A percentile compares a stretch with the other conserved stretches of the same genome.
These are phyloP conservation scores for Phyllosticta ampelicida DNA, from an alignment of 2,329 filamentous ascomycete species.

Conservation along the genomic window DNA sequence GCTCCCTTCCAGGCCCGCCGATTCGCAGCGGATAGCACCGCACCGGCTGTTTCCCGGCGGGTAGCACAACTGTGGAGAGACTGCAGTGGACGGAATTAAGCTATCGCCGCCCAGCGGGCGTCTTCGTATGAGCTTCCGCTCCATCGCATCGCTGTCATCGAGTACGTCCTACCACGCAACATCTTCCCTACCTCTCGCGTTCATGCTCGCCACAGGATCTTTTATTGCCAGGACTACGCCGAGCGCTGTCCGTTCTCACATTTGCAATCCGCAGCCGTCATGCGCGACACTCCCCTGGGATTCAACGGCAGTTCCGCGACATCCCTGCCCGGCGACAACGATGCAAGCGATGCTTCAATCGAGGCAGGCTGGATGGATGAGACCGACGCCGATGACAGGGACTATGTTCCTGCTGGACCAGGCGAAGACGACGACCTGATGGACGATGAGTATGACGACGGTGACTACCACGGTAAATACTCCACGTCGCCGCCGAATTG, in stretches of 20 bases:
- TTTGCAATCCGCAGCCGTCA: not conserved
- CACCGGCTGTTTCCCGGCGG: no score
- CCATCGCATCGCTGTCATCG: slow-evolving; percentile 7
- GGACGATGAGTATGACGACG: slow-evolving; percentile 28
- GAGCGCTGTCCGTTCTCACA: not conserved
- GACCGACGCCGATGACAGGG: slow-evolving; percentile 41
- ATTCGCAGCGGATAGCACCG: no score
- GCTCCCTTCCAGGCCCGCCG: no score
- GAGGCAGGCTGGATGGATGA: slow-evolving; percentile 19
- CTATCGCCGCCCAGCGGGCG: slow-evolving; percentile 6
- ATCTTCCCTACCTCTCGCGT: not conserved
- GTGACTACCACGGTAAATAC: slow-evolving; percentile 25
- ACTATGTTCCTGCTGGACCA: slow-evolving; percentile 33
- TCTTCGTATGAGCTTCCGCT: not conserved
- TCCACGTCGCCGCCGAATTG: not conserved
- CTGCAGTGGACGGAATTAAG: not conserved
- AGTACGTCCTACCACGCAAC: not conserved
- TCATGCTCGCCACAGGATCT: not conserved
- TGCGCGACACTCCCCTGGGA: slow-evolving; percentile 2
- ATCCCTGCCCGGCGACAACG: not conserved
- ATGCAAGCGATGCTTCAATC: not conserved
- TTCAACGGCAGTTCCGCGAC: not conserved
- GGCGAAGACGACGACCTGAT: slow-evolving; percentile 29
- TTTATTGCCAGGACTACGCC: not conserved
- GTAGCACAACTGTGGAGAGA: no score